These are phyloP conservation scores for Tilletia indica DNA, from an alignment of 1,284 basidiomycete species.

Conservation along the genomic window DNA sequence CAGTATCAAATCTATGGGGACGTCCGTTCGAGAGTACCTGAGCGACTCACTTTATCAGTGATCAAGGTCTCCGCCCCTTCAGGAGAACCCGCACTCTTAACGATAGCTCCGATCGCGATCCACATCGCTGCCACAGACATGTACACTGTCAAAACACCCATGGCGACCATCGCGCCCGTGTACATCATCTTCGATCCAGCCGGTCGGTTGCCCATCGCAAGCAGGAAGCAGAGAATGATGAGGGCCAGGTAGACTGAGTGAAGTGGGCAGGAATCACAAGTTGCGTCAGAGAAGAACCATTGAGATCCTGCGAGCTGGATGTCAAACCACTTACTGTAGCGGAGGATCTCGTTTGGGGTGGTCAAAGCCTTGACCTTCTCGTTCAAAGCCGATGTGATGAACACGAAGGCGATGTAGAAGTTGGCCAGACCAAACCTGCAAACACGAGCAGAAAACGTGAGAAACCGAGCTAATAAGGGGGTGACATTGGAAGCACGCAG, in stretches of 20 bases:
- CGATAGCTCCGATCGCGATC: slow-evolving; percentile 41
- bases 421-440: slow-evolving; percentile 43
- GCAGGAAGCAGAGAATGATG: slow-evolving; percentile 52
- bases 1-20: neutral
- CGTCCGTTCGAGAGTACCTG: neutral
- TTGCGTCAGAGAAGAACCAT: too few relatives aligned
- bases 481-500: neutral
- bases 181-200: slow-evolving; percentile 49
- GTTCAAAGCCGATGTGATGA: slow-evolving; percentile 45
- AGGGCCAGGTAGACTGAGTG: slow-evolving; percentile 31
- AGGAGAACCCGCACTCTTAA: slow-evolving; percentile 28
- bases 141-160: slow-evolving; percentile 49
- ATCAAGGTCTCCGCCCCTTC: slow-evolving; percentile 33
- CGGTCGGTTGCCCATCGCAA: slow-evolving; percentile 54
- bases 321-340: slow-evolving; percentile 41
- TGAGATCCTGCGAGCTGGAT: neutral
- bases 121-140: slow-evolving; percentile 52
- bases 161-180: slow-evolving; percentile 49
- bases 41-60: slow-evolving; percentile 23
- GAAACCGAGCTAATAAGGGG: neutral
- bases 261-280: neutral
- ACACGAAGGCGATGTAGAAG: slow-evolving; percentile 46
- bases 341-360: slow-evolving; percentile 46
- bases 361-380: slow-evolving; percentile 28
- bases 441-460: neutral